phyloP scores from a whole-genome alignment of 164 flowering plant species.

The Chimonanthus salicifolius region DNA sequence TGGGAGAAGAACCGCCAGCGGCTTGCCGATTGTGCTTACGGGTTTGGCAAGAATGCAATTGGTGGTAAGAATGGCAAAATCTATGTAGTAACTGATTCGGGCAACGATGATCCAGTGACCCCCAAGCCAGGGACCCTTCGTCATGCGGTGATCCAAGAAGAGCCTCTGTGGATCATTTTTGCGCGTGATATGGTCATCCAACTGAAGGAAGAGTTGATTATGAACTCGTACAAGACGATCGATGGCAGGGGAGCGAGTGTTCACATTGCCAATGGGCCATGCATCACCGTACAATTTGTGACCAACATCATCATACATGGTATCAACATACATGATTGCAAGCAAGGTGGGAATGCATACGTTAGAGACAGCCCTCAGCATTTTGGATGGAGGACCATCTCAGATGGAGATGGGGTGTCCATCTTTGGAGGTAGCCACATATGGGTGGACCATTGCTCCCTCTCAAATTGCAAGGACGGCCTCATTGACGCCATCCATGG shows the following conservation, averaged over 20 bases:
- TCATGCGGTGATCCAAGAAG: constrained; percentile 48
- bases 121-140: constrained; percentile 69
- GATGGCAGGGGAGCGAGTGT: constrained; percentile 76
- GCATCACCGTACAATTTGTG: constrained; percentile 67
- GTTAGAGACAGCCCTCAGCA: constrained; percentile 58
- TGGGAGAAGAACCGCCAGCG: constrained; percentile 61
- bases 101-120: constrained; percentile 50
- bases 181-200: constrained; percentile 60
- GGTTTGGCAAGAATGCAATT: constrained; percentile 72
- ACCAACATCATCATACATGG: constrained; percentile 76
- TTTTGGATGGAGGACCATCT: constrained; percentile 50
- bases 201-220: constrained; percentile 57
- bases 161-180: constrained; percentile 75
- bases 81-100: constrained; percentile 60
- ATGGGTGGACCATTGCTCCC: constrained; percentile 72
- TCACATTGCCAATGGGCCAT: constrained; percentile 78
- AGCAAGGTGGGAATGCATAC: constrained; percentile 47
- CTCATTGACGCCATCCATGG: constrained; percentile 69
- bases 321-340: constrained; percentile 70
- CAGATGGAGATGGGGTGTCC: constrained; percentile 81
- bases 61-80: constrained; percentile 64
- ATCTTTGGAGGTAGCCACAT: constrained; percentile 61
- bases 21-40: constrained; percentile 68
- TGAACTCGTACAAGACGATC: constrained; percentile 73
- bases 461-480: constrained; percentile 66